These are phyloP conservation scores for Fusarium sarcochroum DNA, from an alignment of 2,329 filamentous ascomycete genomes.

Conservation along the genomic window DNA sequence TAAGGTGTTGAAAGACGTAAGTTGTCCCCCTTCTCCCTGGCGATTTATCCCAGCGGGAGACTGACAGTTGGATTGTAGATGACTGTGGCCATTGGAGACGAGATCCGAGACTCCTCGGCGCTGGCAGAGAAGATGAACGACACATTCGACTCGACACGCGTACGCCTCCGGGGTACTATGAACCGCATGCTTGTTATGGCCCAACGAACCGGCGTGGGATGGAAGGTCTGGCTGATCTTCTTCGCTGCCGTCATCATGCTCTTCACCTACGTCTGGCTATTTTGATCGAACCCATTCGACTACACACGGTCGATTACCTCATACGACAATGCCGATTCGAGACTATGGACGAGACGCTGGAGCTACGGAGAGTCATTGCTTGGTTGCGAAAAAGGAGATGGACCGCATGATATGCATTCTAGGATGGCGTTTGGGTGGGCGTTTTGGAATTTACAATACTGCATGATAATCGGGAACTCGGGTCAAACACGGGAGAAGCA, in stretches of 20 bases:
- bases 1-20: slow-evolving; percentile 87
- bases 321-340: neutral
- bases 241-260: slow-evolving; percentile 85
- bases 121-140: slow-evolving; percentile 97
- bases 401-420: slow-evolving; percentile 38
- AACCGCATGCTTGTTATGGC: slow-evolving; percentile 98
- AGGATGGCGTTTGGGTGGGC: slow-evolving; percentile 45
- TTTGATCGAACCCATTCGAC: slow-evolving; percentile 62
- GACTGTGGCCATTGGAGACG: slow-evolving; percentile 92
- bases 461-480: slow-evolving; percentile 29
- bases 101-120: slow-evolving; percentile 90
- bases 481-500: slow-evolving; percentile 27
- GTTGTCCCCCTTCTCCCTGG: slow-evolving; percentile 52
- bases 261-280: slow-evolving; percentile 95
- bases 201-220: slow-evolving; percentile 91
- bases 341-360: neutral
- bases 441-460: slow-evolving; percentile 32
- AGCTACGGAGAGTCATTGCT: neutral
- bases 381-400: slow-evolving; percentile 10
- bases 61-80: slow-evolving; percentile 67
- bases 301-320: neutral
- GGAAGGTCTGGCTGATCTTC: slow-evolving; percentile 94
- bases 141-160: slow-evolving; percentile 86
- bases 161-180: slow-evolving; percentile 91
- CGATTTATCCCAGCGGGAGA: neutral